These are phyloP conservation scores for Aureobasidium mangrovei DNA, from an alignment of 2,329 filamentous ascomycete species.

Conservation along the genomic window DNA sequence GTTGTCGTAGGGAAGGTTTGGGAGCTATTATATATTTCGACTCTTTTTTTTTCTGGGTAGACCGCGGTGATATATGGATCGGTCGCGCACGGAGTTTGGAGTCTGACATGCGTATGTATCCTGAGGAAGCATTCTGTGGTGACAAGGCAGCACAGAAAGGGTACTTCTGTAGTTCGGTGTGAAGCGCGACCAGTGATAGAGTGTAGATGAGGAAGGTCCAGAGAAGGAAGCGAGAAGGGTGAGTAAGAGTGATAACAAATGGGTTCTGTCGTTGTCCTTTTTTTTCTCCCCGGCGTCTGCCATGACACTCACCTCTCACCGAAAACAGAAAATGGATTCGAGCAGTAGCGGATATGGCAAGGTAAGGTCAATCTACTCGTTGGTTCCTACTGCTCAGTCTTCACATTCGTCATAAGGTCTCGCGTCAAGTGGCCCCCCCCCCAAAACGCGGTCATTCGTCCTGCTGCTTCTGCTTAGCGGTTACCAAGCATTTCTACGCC, in stretches of 20 bases:
- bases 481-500: background rate
- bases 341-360: background rate
- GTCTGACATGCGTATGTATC: constrained; percentile 3
- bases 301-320: background rate
- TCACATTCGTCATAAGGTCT: background rate
- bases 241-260: background rate
- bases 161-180: background rate
- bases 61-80: background rate
- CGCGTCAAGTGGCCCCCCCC: background rate
- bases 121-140: background rate
- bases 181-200: background rate
- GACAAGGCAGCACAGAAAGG: constrained; percentile 1
- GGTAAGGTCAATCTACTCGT: background rate
- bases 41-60: background rate
- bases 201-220: background rate
- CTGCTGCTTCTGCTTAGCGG: background rate
- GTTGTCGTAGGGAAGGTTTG: background rate
- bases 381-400: background rate
- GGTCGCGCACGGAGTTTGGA: background rate
- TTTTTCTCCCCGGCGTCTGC: background rate
- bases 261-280: background rate
- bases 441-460: background rate
- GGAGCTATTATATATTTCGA: background rate
- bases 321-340: constrained; percentile 3
- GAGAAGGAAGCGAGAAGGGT: background rate